Evolutionary conservation across 139 green algal genomes (phyloP).

Genomic region (Limnomonas spitsbergensis): DNA sequence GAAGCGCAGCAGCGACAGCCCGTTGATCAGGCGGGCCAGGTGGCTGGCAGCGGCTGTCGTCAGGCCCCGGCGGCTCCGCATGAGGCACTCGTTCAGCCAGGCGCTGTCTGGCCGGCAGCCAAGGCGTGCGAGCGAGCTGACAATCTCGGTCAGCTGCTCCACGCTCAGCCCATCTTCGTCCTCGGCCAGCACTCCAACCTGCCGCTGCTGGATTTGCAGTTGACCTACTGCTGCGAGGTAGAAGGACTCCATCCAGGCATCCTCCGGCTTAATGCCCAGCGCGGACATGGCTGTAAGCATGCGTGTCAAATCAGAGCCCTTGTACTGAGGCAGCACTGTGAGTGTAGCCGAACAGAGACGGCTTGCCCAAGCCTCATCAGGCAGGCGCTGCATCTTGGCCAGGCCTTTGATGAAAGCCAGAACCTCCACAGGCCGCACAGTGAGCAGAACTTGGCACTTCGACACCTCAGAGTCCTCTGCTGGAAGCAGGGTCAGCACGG

Average conservation of each 20-base stretch:
- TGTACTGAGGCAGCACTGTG: background rate
- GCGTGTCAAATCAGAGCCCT: background rate
- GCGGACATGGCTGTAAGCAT: background rate
- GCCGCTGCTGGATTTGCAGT: background rate
- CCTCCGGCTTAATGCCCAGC: conserved; percentile 22
- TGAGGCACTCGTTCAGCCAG: conserved; percentile 25
- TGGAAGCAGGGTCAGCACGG: too few species aligned
- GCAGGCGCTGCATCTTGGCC: background rate
- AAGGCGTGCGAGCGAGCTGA: conserved; percentile 20
- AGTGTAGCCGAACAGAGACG: background rate
- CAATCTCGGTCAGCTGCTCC: conserved; percentile 8
- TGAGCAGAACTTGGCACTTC: too few species aligned
- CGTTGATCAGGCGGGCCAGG: conserved; percentile 6
- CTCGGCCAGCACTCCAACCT: background rate
- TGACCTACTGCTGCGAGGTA: background rate
- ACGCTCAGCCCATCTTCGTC: background rate
- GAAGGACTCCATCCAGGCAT: conserved; percentile 23
- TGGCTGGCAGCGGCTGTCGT: background rate
- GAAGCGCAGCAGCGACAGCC: conserved; percentile 19
- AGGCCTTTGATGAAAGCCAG: background rate
- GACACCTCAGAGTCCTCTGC: too few species aligned
- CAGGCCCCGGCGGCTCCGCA: conserved; percentile 1
- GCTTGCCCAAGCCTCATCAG: background rate
- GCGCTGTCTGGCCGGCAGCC: conserved; percentile 26
- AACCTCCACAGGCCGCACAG: background rate